phyloP scores from a whole-genome alignment of 495 filamentous ascomycete species.

The Aspergillus taichungensis region DNA sequence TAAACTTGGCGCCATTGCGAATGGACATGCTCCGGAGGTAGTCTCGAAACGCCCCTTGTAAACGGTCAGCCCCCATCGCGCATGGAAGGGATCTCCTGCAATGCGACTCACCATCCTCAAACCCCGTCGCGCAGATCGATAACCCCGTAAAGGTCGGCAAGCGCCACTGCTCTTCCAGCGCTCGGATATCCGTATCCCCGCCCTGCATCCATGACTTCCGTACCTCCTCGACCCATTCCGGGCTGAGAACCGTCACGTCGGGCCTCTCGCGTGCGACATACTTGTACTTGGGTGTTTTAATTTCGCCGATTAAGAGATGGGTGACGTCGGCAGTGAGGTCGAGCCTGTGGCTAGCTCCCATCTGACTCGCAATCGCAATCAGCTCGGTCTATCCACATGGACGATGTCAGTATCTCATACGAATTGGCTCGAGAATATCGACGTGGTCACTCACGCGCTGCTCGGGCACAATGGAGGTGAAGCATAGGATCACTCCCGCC shows the following conservation, averaged over 20 bases:
- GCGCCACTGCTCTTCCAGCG: conserved; percentile 52
- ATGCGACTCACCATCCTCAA: conserved; percentile 62
- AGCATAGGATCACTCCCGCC: conserved; percentile 77
- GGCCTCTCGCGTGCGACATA: conserved; percentile 84
- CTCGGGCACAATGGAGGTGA: conserved; percentile 77
- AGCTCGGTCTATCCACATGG: conserved; percentile 51
- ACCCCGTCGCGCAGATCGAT: conserved; percentile 81
- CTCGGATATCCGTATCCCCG: conserved; percentile 63
- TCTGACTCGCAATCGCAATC: conserved; percentile 58
- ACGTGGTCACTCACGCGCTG: conserved; percentile 51
- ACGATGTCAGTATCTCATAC: conserved; percentile 4
- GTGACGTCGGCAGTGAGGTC: conserved; percentile 96
- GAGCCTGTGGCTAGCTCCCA: conserved; percentile 78
- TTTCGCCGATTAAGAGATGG: conserved; percentile 83
- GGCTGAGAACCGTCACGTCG: conserved; percentile 72
- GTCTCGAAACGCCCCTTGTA: conserved; percentile 54
- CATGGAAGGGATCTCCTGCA: not conserved
- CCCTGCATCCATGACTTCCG: conserved; percentile 74
- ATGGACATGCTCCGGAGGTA: conserved; percentile 55
- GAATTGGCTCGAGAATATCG: not conserved
- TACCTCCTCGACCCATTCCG: conserved; percentile 78
- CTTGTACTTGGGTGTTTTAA: conserved; percentile 83
- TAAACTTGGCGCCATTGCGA: conserved; percentile 69
- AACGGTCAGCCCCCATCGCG: conserved; percentile 1
- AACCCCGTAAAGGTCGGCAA: conserved; percentile 55